Percentiles rank a stretch among this genome's conserved stretches.
Evolutionary conservation across 257 asterid species (phyloP).

Genomic region (Petrea volubilis): DNA sequence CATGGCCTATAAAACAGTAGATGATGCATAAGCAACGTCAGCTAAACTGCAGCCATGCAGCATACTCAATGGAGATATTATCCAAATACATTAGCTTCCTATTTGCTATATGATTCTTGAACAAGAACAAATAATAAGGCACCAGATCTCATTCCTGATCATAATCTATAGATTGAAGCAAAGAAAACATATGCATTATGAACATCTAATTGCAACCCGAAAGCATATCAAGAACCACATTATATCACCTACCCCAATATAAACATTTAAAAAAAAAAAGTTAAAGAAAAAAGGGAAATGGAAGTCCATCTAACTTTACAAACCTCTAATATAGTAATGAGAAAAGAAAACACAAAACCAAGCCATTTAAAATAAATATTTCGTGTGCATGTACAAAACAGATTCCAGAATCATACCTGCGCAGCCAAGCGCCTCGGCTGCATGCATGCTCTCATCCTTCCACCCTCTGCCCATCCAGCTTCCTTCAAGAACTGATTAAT

Average conservation of each 20-base stretch:
- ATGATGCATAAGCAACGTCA: not conserved
- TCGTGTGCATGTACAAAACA: not conserved
- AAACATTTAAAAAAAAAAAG: too few species aligned
- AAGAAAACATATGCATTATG: not conserved
- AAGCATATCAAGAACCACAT: not conserved
- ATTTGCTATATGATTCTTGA: not conserved
- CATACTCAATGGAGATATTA: not conserved
- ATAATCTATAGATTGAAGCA: not conserved
- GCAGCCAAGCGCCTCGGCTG: conserved; percentile 98
- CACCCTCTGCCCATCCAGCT: conserved; percentile 97
- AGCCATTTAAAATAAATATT: not conserved
- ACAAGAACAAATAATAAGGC: not conserved
- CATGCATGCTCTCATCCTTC: conserved; percentile 88
- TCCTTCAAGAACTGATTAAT: conserved; percentile 68
- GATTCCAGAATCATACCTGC: conserved; percentile 50
- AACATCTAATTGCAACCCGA: not conserved
- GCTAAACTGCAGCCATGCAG: not conserved
- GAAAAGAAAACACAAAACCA: not conserved
- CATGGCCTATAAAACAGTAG: not conserved
- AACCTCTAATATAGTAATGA: not conserved
- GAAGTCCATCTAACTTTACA: not conserved
- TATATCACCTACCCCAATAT: too few species aligned
- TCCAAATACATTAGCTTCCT: not conserved
- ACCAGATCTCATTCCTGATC: not conserved
- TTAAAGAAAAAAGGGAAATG: not conserved